Percentiles rank a stretch among this genome's conserved stretches.
Conservation (phyloP, 1,139 yeast species). For the Taphrina communis region DNA sequence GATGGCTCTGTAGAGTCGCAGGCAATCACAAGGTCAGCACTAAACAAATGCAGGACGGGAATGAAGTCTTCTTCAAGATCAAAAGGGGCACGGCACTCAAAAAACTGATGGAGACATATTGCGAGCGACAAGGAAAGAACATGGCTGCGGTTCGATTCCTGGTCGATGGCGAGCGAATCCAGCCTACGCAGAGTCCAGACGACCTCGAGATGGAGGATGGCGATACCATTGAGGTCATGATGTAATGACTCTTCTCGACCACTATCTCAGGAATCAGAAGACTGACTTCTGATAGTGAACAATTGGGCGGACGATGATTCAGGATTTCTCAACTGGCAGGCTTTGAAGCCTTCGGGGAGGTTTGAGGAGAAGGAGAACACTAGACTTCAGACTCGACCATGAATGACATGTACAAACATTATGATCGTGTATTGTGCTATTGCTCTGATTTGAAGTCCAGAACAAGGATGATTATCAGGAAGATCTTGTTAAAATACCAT, state of each 20-base stretch:
- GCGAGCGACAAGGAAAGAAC: slow-evolving; percentile 95
- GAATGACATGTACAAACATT: slow-evolving; percentile 9
- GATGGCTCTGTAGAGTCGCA: neutral
- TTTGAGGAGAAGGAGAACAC: no score
- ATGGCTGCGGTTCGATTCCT: slow-evolving; percentile 81
- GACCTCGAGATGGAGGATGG: slow-evolving; percentile 90
- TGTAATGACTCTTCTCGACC: slow-evolving; percentile 49
- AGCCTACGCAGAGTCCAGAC: slow-evolving; percentile 89
- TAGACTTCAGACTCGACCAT: neutral
- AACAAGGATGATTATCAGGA: neutral
- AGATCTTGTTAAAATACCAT: neutral
- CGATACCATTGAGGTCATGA: slow-evolving; percentile 97
- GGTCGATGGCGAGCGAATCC: slow-evolving; percentile 90
- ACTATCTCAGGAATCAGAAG: no score
- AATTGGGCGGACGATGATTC: slow-evolving; percentile 13
- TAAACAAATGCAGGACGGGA: slow-evolving; percentile 52
- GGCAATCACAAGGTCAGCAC: neutral
- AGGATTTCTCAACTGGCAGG: no score
- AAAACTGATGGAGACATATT: slow-evolving; percentile 96
- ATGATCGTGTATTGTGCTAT: neutral
- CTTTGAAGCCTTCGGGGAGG: no score
- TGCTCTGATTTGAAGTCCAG: no score
- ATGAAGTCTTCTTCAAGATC: slow-evolving; percentile 95
- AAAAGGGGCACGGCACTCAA: slow-evolving; percentile 89
- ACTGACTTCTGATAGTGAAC: slow-evolving; percentile 22